Conservation (phyloP, 2,329 filamentous ascomycete genomes). For the Colletotrichum somersetense region DNA sequence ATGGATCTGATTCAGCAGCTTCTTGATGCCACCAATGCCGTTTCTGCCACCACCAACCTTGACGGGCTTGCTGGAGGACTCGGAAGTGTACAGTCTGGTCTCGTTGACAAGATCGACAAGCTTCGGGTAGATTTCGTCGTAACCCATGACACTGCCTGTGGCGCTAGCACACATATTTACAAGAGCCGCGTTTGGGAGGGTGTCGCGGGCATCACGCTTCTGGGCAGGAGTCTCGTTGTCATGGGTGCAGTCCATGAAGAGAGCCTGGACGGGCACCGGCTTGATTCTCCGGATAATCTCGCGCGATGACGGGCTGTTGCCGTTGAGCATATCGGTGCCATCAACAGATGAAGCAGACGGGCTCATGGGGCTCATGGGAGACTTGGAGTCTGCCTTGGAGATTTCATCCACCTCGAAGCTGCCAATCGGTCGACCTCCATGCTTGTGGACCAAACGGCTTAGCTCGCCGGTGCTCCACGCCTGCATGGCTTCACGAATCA, state of each 20-base stretch:
- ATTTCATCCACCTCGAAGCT: conserved; percentile 97
- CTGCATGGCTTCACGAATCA: conserved; percentile 98
- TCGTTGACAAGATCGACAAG: conserved; percentile 95
- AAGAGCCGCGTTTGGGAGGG: conserved; percentile 91
- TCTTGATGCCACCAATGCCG: conserved; percentile 92
- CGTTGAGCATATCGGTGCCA: conserved; percentile 46
- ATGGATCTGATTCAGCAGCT: conserved; percentile 93
- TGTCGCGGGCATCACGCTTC: conserved; percentile 94
- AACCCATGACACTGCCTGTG: conserved; percentile 96
- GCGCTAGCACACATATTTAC: conserved; percentile 97
- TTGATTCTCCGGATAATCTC: conserved; percentile 86
- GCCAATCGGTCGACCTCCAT: conserved; percentile 93
- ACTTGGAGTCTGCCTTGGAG: conserved; percentile 68
- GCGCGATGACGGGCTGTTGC: conserved; percentile 55
- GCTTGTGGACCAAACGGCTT: conserved; percentile 90
- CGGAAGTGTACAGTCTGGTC: conserved; percentile 83
- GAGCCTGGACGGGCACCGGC: conserved; percentile 87
- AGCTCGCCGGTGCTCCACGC: conserved; percentile 95
- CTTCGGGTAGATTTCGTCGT: conserved; percentile 95
- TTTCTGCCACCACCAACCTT: conserved; percentile 78
- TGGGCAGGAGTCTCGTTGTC: conserved; percentile 97
- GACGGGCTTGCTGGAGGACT: conserved; percentile 74
- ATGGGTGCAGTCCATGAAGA: conserved; percentile 99
- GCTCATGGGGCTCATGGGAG: conserved; percentile 47
- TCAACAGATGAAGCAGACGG: conserved; percentile 49